These are phyloP conservation scores for Cyberlindnera maritima DNA, from an alignment of 805 yeast species.

Conservation along the genomic window DNA sequence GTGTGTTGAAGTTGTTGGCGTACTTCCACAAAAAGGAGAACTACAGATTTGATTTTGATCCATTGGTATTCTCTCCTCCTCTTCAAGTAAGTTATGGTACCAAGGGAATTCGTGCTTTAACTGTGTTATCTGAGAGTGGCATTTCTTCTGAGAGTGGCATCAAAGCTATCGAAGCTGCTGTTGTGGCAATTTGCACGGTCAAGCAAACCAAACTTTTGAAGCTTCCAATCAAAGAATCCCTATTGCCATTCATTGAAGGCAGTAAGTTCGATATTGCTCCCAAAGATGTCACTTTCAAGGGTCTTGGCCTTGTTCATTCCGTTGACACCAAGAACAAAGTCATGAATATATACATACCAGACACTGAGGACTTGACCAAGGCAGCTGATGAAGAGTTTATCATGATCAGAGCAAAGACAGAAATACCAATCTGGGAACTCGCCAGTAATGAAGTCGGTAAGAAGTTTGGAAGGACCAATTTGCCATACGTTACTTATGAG, in stretches of 20 bases:
- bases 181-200: constrained; percentile 31
- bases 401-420: constrained; percentile 61
- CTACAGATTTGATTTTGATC: constrained; percentile 38
- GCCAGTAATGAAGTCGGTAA: constrained; percentile 24
- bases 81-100: constrained; percentile 37
- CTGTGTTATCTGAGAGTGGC: constrained; percentile 33
- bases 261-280: constrained; percentile 5
- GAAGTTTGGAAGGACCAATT: constrained; percentile 18
- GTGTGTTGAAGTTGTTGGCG: constrained; percentile 48
- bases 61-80: constrained; percentile 40
- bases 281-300: constrained; percentile 35
- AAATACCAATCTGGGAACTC: constrained; percentile 59
- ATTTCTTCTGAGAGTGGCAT: constrained; percentile 33
- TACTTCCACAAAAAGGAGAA: constrained; percentile 46
- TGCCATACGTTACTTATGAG: constrained; percentile 46
- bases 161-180: constrained; percentile 35
- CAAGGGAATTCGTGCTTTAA: constrained; percentile 36
- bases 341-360: constrained; percentile 59
- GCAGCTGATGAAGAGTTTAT: constrained; percentile 31
- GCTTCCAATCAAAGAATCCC: constrained; percentile 1
- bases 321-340: constrained; percentile 38
- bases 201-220: constrained; percentile 13
- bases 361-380: constrained; percentile 17
- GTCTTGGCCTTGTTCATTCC: constrained; percentile 68
- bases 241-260: constrained; percentile 15